Evolutionary conservation across 805 yeast species (phyloP), one percentile per base, ranked within the genome.

Genomic region (Ogataea parapolymorpha): DNA sequence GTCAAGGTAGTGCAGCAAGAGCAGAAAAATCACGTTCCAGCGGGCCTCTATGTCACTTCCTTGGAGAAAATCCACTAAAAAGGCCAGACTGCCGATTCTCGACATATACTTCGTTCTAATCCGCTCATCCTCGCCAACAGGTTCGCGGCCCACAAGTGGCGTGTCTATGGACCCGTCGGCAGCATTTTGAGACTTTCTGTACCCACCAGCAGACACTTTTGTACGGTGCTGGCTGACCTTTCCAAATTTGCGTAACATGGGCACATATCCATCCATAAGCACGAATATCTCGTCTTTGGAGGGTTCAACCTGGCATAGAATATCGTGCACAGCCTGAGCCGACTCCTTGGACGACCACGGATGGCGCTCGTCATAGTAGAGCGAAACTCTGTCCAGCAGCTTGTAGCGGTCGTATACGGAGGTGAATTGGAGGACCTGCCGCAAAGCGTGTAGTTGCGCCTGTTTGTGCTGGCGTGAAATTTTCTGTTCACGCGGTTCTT

Each of bases 11-110:
- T 48, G 41, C 16, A 62, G 47, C 9, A 58, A 16, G 11, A 56
- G 27, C 4, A 65, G 63, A 9, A 62, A 27, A 2, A 62, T 37
- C 14, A 47, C 26, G 13, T 53, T 44, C 65, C 65, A 62, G 16
- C 54, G 41, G 11, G 8, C 5, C 17, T 56, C 59, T 8, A 60
- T 26, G 2, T 37, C 41, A 13, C 16, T 13, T 1, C 29, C 28
- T 11, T 12, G 13, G 14, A 48, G n/a, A 3, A 37, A 17, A 2
- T 39, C 37, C 12, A 53, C 26, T 9, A 52, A 11, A 18, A 23
- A 49, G 3, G 37, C 17, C 35, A 54, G 30, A n/a, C 38, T 44
- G 5, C 46, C 44, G 2, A 56, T 13, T 15, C 23, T 26, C 12
- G 51, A 37, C 25, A 55, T 35, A 35, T 52, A 37, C 5, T 40